Conservation (phyloP, 345 rosid species). For the Salix dunnii region DNA sequence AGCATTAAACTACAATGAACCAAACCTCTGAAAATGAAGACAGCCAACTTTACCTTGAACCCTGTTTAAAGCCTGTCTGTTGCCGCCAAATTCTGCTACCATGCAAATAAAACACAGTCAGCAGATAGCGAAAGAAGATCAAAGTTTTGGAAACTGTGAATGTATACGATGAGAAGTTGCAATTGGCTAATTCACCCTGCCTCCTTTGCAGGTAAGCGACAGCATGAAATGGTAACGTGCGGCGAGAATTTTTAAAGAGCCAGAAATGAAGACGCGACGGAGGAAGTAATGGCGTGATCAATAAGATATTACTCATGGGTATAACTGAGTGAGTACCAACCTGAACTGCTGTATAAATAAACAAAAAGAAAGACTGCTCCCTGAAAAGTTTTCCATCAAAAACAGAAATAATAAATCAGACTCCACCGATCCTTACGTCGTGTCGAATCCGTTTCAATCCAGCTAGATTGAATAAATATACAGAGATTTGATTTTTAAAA, state of each 20-base stretch:
- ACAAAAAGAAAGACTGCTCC: slow-evolving; percentile 30
- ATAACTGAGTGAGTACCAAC: slow-evolving; percentile 15
- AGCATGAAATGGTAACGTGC: neutral
- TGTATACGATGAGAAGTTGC: neutral
- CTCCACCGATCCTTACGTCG: neutral
- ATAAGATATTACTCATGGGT: no score
- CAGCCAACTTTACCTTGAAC: slow-evolving; percentile 34
- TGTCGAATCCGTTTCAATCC: neutral
- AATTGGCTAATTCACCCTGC: neutral
- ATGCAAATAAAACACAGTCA: slow-evolving; percentile 7
- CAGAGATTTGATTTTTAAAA: neutral
- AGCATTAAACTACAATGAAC: neutral
- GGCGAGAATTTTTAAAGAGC: neutral
- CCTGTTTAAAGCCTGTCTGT: slow-evolving; percentile 16
- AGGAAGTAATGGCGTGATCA: neutral
- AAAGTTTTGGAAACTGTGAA: neutral
- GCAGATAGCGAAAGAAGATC: neutral
- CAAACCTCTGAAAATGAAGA: neutral
- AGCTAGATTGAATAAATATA: neutral
- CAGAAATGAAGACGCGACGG: neutral
- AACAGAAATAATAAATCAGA: neutral
- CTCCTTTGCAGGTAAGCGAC: neutral
- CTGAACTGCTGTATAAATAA: slow-evolving; percentile 35
- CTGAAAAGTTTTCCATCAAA: slow-evolving; percentile 17
- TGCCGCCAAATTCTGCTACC: slow-evolving; percentile 27